These are phyloP conservation scores for Fusarium sp. DNA, from an alignment of 2,329 filamentous ascomycete genomes.

Conservation along the genomic window DNA sequence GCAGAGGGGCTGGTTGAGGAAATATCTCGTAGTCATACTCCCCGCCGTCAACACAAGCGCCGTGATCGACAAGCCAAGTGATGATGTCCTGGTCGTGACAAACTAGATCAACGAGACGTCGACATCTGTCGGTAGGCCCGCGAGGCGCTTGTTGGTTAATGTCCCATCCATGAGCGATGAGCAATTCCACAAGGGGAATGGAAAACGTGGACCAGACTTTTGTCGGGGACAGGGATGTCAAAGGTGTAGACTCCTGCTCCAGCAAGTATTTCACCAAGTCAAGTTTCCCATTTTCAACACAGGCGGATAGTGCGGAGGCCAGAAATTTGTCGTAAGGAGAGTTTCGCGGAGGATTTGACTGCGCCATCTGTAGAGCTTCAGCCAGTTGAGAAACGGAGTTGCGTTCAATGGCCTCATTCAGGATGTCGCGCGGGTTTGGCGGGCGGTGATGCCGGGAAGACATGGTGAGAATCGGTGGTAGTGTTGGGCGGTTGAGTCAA, in stretches of 20 bases:
- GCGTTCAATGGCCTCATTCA: background rate
- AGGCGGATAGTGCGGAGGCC: background rate
- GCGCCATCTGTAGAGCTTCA: background rate
- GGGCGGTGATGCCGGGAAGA: background rate
- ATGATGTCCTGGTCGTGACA: conserved; percentile 4
- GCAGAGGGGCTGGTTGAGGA: background rate
- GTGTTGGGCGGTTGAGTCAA: background rate
- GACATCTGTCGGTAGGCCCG: background rate
- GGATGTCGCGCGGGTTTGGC: background rate
- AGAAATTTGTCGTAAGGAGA: background rate
- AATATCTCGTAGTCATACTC: background rate
- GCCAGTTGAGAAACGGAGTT: background rate
- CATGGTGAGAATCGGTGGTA: background rate
- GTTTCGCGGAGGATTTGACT: background rate
- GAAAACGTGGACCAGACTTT: conserved; percentile 5
- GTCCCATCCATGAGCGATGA: conserved; percentile 15
- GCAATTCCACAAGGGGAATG: conserved; percentile 1
- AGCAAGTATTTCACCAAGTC: background rate
- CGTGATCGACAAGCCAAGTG: conserved; percentile 15
- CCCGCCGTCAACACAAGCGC: conserved; percentile 8
- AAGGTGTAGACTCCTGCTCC: background rate
- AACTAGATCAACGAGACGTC: conserved; percentile 8
- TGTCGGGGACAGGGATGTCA: background rate
- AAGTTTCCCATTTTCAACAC: background rate
- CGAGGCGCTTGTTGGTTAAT: background rate